phyloP scores from a whole-genome alignment of 352 stramenopile species.

The Peronospora destructor region DNA sequence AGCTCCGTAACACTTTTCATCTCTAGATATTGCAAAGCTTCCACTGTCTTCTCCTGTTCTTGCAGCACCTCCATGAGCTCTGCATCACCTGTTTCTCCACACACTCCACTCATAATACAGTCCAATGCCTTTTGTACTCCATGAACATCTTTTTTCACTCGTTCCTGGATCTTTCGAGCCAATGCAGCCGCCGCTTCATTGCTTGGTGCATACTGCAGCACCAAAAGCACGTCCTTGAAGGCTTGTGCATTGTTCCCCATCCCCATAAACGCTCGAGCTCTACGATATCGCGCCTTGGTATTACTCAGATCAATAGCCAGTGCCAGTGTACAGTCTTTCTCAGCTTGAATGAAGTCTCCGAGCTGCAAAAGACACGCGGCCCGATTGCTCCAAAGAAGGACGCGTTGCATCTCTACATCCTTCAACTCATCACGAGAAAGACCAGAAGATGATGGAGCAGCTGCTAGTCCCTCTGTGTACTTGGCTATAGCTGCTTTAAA shows the following conservation, averaged over 20 bases:
- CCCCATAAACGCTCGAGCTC: slow-evolving; percentile 63
- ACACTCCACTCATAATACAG: slow-evolving; percentile 28
- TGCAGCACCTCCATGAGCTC: slow-evolving; percentile 21
- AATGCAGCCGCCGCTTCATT: slow-evolving; percentile 72
- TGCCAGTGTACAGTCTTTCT: slow-evolving; percentile 47
- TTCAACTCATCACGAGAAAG: slow-evolving; percentile 12
- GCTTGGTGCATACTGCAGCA: slow-evolving; percentile 58
- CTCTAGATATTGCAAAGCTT: slow-evolving; percentile 69
- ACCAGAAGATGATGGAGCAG: slow-evolving; percentile 6
- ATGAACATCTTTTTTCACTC: slow-evolving; percentile 61
- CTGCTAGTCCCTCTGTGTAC: slow-evolving; percentile 53
- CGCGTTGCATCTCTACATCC: slow-evolving; percentile 33
- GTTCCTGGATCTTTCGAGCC: slow-evolving; percentile 69
- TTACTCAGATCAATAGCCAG: slow-evolving; percentile 47
- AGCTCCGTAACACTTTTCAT: slow-evolving; percentile 64
- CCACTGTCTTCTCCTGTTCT: slow-evolving; percentile 38
- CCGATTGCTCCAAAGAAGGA: slow-evolving; percentile 74
- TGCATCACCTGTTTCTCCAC: slow-evolving; percentile 13
- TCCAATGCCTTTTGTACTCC: slow-evolving; percentile 78
- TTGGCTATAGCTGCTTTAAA: slow-evolving; percentile 49
- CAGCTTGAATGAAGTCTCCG: slow-evolving; percentile 43
- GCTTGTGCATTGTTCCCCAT: slow-evolving; percentile 58
- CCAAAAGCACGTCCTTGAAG: slow-evolving; percentile 63
- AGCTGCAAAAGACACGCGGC: slow-evolving; percentile 67
- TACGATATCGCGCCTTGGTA: slow-evolving; percentile 73